A percentile compares a stretch with the other conserved stretches of the same genome.
phyloP scores from a whole-genome alignment of 352 stramenopile species.

The Globisporangium sylvaticum region DNA sequence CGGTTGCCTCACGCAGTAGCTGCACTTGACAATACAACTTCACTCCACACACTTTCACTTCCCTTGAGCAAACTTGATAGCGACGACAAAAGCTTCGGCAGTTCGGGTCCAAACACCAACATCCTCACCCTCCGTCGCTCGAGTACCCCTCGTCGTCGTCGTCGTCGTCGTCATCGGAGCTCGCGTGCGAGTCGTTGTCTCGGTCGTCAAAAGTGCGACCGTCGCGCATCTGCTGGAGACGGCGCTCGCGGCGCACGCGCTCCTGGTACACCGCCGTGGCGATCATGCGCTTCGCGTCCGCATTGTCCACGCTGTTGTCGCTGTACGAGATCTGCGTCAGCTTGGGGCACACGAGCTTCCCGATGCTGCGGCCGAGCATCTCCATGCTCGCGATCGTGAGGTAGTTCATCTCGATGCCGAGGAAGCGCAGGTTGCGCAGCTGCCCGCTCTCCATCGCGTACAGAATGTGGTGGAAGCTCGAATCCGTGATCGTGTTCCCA shows the following conservation, averaged over 20 bases:
- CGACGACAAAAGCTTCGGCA: slow-evolving; percentile 4
- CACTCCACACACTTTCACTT: background rate
- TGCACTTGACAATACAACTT: slow-evolving; percentile 3
- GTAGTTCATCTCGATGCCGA: slow-evolving; percentile 88
- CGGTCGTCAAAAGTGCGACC: slow-evolving; percentile 23
- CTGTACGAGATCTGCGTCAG: slow-evolving; percentile 87
- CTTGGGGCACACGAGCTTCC: slow-evolving; percentile 71
- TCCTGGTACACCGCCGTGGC: slow-evolving; percentile 74
- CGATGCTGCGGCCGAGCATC: slow-evolving; percentile 79
- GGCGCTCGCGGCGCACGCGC: slow-evolving; percentile 54
- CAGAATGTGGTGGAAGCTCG: slow-evolving; percentile 78
- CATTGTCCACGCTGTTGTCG: slow-evolving; percentile 78
- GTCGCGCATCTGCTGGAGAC: slow-evolving; percentile 46
- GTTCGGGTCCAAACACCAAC: background rate
- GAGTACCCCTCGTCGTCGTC: slow-evolving; percentile 22
- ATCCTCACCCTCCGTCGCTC: slow-evolving; percentile 31
- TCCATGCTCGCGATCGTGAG: slow-evolving; percentile 78
- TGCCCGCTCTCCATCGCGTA: slow-evolving; percentile 78
- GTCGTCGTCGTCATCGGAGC: slow-evolving; percentile 27
- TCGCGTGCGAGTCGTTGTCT: slow-evolving; percentile 25
- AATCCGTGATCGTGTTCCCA: slow-evolving; percentile 82
- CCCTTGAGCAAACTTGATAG: background rate
- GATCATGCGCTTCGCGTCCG: slow-evolving; percentile 70
- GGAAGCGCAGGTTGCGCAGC: slow-evolving; percentile 55
- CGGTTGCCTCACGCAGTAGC: background rate